A percentile compares a stretch with the other conserved stretches of the same genome.
Evolutionary conservation across 2,329 filamentous ascomycete genomes (phyloP).

Genomic region (Eurotiales sp.): DNA sequence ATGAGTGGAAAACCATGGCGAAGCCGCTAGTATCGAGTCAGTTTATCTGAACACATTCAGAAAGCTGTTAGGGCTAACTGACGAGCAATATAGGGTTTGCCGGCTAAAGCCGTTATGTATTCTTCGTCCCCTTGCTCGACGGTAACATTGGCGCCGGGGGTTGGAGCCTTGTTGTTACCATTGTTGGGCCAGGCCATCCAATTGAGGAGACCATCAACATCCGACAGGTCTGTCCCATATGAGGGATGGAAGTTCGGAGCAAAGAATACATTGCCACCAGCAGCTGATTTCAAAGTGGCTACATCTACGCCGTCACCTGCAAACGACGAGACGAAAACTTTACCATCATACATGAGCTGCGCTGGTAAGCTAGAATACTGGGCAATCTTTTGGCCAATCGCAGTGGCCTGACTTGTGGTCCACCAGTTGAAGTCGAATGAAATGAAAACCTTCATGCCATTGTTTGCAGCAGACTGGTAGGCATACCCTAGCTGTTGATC

Average conservation of each 20-base stretch:
- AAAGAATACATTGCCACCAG: slow-evolving; percentile 43
- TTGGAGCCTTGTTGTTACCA: slow-evolving; percentile 50
- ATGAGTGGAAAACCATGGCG: slow-evolving; percentile 53
- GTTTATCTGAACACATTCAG: not conserved
- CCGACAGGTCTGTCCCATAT: slow-evolving; percentile 30
- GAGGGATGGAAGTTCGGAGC: slow-evolving; percentile 50
- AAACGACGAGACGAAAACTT: slow-evolving; percentile 55
- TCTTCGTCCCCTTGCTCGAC: slow-evolving; percentile 37
- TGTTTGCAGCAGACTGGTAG: slow-evolving; percentile 47
- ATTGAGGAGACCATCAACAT: slow-evolving; percentile 41
- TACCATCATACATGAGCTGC: slow-evolving; percentile 49
- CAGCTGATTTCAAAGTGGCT: slow-evolving; percentile 38
- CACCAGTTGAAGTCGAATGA: slow-evolving; percentile 57
- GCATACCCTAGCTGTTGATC: slow-evolving; percentile 48
- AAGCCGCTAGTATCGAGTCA: slow-evolving; percentile 33
- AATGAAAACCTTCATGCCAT: slow-evolving; percentile 53
- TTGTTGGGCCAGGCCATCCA: slow-evolving; percentile 45
- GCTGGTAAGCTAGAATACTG: slow-evolving; percentile 43
- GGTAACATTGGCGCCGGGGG: slow-evolving; percentile 34
- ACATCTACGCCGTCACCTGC: slow-evolving; percentile 47
- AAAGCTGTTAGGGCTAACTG: slow-evolving; percentile 17
- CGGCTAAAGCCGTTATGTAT: slow-evolving; percentile 30
- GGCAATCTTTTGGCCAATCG: slow-evolving; percentile 45
- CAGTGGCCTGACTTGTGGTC: slow-evolving; percentile 31
- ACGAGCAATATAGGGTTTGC: slow-evolving; percentile 50